Conservation (phyloP, 83 land plant genomes). For the Thuja plicata region DNA sequence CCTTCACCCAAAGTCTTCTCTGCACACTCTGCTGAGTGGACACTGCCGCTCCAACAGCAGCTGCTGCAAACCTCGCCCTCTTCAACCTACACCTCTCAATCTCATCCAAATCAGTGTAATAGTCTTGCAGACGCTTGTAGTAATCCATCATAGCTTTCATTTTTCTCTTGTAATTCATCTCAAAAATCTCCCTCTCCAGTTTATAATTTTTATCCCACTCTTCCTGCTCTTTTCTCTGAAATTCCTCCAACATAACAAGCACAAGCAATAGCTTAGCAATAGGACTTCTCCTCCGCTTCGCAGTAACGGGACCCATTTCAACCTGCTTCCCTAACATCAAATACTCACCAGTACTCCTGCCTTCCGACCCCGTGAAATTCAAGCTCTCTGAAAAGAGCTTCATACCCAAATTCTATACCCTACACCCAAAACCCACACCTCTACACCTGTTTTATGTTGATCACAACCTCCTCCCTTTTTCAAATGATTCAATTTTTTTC, state of each 20-base stretch:
- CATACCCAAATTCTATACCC: too few relatives aligned
- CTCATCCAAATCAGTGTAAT: slow-evolving; percentile 32
- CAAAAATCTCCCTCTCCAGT: slow-evolving; percentile 32
- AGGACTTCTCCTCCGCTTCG: slow-evolving; percentile 17
- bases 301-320: too few relatives aligned
- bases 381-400: too few relatives aligned
- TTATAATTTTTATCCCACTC: slow-evolving; percentile 34
- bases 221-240: slow-evolving; percentile 42
- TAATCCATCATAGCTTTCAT: slow-evolving; percentile 27
- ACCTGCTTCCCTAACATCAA: too few relatives aligned
- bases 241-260: slow-evolving; percentile 33
- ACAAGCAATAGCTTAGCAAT: slow-evolving; percentile 29
- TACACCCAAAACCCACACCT: too few relatives aligned
- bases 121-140: slow-evolving; percentile 37
- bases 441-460: too few relatives aligned
- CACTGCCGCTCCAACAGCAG: slow-evolving; percentile 35
- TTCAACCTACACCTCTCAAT: slow-evolving; percentile 31
- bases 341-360: too few relatives aligned
- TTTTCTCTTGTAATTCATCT: slow-evolving; percentile 36
- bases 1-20: slow-evolving; percentile 77
- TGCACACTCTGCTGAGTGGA: slow-evolving; percentile 50
- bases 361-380: too few relatives aligned
- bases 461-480: too few relatives aligned
- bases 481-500: too few relatives aligned
- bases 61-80: slow-evolving; percentile 35